These are phyloP conservation scores for Camelina sativa DNA, from an alignment of 345 rosid species.

Conservation along the genomic window DNA sequence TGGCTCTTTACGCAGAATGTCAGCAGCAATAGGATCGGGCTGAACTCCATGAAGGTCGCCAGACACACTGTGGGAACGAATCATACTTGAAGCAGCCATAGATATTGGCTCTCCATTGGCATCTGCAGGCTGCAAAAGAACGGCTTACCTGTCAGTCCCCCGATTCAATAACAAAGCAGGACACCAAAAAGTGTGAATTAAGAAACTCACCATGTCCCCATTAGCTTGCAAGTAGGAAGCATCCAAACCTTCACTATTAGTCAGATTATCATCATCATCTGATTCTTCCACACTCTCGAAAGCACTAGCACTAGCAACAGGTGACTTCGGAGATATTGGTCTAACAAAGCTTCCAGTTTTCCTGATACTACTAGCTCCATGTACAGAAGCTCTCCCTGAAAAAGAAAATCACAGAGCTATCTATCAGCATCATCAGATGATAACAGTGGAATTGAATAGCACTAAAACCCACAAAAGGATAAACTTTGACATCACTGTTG, in stretches of 20 bases:
- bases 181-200: neutral
- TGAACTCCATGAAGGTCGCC: slow-evolving; percentile 98
- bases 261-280: slow-evolving; percentile 88
- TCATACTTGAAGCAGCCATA: slow-evolving; percentile 75
- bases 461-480: slow-evolving; percentile 5
- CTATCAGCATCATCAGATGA: slow-evolving; percentile 19
- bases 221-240: slow-evolving; percentile 64
- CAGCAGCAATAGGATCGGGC: slow-evolving; percentile 99
- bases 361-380: slow-evolving; percentile 55
- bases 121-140: slow-evolving; percentile 44
- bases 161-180: neutral
- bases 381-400: slow-evolving; percentile 67
- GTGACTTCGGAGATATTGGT: slow-evolving; percentile 93
- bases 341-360: slow-evolving; percentile 66
- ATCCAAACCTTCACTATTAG: slow-evolving; percentile 65
- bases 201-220: slow-evolving; percentile 77
- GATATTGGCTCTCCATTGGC: slow-evolving; percentile 67
- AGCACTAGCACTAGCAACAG: slow-evolving; percentile 92
- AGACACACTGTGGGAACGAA: slow-evolving; percentile 92
- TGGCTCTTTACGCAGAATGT: slow-evolving; percentile 95
- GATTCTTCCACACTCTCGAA: slow-evolving; percentile 92
- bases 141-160: slow-evolving; percentile 1
- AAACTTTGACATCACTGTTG: slow-evolving; percentile 8
- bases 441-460: neutral
- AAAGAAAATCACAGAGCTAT: slow-evolving; percentile 5